A percentile compares a stretch with the other conserved stretches of the same genome.
Evolutionary conservation across 202 grass and related monocot genomes (phyloP).

Genomic region (Schoenoplectus tabernaemontani): DNA sequence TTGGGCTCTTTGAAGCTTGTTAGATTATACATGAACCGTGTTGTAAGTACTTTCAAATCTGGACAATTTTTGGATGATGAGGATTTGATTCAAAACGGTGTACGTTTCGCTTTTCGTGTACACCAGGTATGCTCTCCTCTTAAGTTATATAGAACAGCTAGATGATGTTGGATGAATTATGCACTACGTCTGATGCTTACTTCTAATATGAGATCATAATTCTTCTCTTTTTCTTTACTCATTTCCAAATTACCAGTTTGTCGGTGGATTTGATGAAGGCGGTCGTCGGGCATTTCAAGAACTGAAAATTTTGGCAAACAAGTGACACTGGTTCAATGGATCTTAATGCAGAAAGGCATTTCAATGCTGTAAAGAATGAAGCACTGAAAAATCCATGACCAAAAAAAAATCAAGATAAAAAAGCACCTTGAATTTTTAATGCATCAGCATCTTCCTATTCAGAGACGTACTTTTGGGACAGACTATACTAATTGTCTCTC

Average conservation of each 20-base stretch:
- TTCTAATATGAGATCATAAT: neutral
- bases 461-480: neutral
- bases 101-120: conserved; percentile 85
- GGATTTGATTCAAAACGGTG: conserved; percentile 61
- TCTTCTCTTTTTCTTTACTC: neutral
- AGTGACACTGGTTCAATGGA: conserved; percentile 30
- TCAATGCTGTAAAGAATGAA: neutral
- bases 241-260: conserved; percentile 40
- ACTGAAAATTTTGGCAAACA: conserved; percentile 62
- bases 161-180: neutral
- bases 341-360: neutral
- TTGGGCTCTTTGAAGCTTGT: conserved; percentile 81
- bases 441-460: neutral
- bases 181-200: neutral
- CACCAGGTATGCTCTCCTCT: conserved; percentile 64
- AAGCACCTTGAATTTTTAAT: neutral
- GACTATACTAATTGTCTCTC: neutral
- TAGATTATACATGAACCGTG: conserved; percentile 74
- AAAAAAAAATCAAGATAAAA: conserved; percentile 31
- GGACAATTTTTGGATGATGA: conserved; percentile 77
- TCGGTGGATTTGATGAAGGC: conserved; percentile 76
- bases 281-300: conserved; percentile 70
- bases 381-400: neutral
- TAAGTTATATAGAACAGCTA: conserved; percentile 1
- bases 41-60: conserved; percentile 55